These are phyloP conservation scores for Melanomma pulvis-pyrius DNA, from an alignment of 495 filamentous ascomycete species.

Conservation along the genomic window DNA sequence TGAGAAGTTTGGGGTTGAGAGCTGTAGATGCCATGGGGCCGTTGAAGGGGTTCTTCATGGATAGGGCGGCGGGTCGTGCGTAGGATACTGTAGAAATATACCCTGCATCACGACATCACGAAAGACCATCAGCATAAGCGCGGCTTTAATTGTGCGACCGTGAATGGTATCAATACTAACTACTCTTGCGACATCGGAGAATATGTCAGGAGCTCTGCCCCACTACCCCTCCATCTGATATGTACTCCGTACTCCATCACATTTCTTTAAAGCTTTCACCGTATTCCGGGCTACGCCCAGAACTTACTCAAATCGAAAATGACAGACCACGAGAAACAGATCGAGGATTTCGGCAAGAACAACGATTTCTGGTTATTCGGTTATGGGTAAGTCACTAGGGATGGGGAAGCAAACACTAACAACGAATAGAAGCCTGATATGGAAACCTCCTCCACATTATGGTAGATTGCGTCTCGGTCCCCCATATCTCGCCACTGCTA, in stretches of 20 bases:
- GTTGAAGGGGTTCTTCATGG: slow-evolving; percentile 87
- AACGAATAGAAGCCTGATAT: slow-evolving; percentile 72
- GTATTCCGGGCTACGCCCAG: background rate
- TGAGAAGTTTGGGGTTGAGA: slow-evolving; percentile 75
- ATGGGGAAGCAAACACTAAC: background rate
- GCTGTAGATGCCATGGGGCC: slow-evolving; percentile 75
- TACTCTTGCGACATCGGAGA: slow-evolving; percentile 10
- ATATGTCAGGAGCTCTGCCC: background rate
- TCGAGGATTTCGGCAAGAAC: slow-evolving; percentile 28
- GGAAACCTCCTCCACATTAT: slow-evolving; percentile 96
- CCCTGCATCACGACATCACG: background rate
- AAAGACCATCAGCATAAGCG: background rate
- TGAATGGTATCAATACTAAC: background rate
- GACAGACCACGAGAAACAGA: slow-evolving; percentile 14
- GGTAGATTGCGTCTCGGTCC: slow-evolving; percentile 58
- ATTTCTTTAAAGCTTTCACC: background rate
- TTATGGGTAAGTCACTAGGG: slow-evolving; percentile 24
- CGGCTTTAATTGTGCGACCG: background rate
- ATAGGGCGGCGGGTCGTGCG: slow-evolving; percentile 70
- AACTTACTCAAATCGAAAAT: background rate
- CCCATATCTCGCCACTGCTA: background rate
- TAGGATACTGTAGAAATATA: slow-evolving; percentile 16
- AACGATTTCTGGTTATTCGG: slow-evolving; percentile 39
- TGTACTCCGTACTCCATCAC: background rate
- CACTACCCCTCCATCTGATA: slow-evolving; percentile 9